Base-by-base conservation (phyloP, 2,329 filamentous ascomycete genomes). In the Claviceps pazoutovae region DNA sequence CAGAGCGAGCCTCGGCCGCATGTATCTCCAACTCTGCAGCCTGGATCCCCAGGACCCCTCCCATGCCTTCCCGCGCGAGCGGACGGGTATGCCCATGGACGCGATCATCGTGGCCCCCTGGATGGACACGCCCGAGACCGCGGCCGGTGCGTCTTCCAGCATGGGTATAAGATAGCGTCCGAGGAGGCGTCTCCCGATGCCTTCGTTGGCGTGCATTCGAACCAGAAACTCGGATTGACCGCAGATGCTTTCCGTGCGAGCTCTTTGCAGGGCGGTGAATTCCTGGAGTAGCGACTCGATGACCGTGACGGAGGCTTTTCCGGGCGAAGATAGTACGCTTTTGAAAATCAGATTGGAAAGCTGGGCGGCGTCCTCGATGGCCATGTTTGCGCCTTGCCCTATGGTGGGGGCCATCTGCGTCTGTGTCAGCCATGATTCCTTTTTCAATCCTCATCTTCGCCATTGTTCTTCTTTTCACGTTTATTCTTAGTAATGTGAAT, bases 341-440 rank as follows among this genome's bases (percentile, higher is more conserved):
- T 44, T 23, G 19, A 5, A 23, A 4, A 59, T 43, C 5, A 53
- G 21, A 7, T 56, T 59, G 16, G 56, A 44, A 14, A 59, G 45
- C 1, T 49, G 55, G 4, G 55, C 56, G 2, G 51, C 55, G 34
- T 56, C 55, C 23, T 58, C 56, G 17, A 59, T 56, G 11, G 56
- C 56, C 54, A 56, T 52, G 38, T 59, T 59, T 34, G 55, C 56
- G 4, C 57, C 57, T 30, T 59, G 57, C 4, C 57, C 57, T 2
- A 56, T 54, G 44, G 55, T 57, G 30, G 56, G 54, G 9, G 55
- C 53, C 53, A 58, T 52, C 56, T 58, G 39, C 39, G 16, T 34
- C 30, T 11, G 30, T 34, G 30, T 34, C 30, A 34, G 30, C 30
- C 30, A 34, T 11, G 30, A 34, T 34, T 34, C 3, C 1, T 34